These are phyloP conservation scores for Mastigamoeba balamuthi DNA, from an alignment of 78 protist genomes.

Conservation along the genomic window DNA sequence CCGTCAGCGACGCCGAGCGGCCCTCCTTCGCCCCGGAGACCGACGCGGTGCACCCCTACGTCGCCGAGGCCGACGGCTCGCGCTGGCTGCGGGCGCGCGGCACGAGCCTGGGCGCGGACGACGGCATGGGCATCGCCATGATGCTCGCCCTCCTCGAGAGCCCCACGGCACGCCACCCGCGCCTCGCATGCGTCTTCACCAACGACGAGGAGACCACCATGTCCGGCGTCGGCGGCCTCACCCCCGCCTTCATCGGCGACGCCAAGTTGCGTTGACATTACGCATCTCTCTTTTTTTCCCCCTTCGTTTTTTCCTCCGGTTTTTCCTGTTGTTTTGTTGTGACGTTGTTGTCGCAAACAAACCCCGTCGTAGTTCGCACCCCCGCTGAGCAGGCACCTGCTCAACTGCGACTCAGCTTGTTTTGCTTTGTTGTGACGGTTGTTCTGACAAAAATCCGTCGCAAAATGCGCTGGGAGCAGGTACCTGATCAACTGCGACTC, in stretches of 20 bases:
- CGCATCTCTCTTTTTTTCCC: too few species aligned
- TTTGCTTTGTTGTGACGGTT: too few species aligned
- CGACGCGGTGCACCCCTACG: background rate
- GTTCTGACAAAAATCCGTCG: too few species aligned
- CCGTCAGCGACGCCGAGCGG: background rate
- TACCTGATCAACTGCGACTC: slow-evolving; percentile 31
- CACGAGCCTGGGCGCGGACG: slow-evolving; percentile 64
- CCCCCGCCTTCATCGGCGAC: background rate
- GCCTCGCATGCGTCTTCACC: slow-evolving; percentile 40
- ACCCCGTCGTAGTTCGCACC: too few species aligned
- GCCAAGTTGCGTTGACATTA: too few species aligned
- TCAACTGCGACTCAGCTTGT: too few species aligned
- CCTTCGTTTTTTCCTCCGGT: too few species aligned
- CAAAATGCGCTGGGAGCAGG: too few species aligned
- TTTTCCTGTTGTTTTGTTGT: too few species aligned
- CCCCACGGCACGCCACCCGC: background rate
- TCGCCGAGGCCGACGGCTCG: background rate
- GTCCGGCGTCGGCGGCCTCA: slow-evolving; percentile 16
- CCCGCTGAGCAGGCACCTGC: too few species aligned
- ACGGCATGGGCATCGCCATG: slow-evolving; percentile 49
- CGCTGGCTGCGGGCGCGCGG: slow-evolving; percentile 33
- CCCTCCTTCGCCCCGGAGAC: slow-evolving; percentile 5
- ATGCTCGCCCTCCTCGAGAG: slow-evolving; percentile 27
- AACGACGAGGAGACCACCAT: slow-evolving; percentile 49
- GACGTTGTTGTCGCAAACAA: too few species aligned